Evolutionary conservation across 805 yeast species (phyloP).

Genomic region (Suhomyces tanzawaensis): DNA sequence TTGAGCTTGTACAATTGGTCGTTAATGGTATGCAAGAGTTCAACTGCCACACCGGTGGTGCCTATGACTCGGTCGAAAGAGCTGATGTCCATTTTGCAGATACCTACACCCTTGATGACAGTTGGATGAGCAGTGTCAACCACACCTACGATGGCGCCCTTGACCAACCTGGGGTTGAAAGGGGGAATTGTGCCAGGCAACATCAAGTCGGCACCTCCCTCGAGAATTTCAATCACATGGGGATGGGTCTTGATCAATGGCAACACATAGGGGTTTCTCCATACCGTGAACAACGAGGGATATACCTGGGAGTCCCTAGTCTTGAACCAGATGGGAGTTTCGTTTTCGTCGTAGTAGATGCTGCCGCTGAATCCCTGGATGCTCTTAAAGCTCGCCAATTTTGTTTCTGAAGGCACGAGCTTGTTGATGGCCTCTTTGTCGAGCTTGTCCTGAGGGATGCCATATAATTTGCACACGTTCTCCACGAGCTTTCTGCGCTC

Average conservation of each 20-base stretch:
- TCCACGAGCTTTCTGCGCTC: constrained; percentile 61
- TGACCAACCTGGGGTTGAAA: constrained; percentile 47
- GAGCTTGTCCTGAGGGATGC: constrained; percentile 37
- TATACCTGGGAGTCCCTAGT: constrained; percentile 50
- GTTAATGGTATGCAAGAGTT: constrained; percentile 60
- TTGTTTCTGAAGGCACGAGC: constrained; percentile 52
- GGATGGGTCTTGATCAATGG: constrained; percentile 73
- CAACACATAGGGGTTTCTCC: constrained; percentile 64
- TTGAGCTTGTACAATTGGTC: constrained; percentile 61
- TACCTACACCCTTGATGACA: constrained; percentile 72
- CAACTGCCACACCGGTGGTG: constrained; percentile 74
- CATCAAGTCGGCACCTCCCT: constrained; percentile 80
- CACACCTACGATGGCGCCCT: constrained; percentile 69
- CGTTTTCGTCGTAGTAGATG: constrained; percentile 61
- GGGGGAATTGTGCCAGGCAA: constrained; percentile 67
- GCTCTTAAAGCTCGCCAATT: constrained; percentile 61
- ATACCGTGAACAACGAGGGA: constrained; percentile 73
- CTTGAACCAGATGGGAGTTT: constrained; percentile 72
- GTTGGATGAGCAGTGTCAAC: constrained; percentile 59
- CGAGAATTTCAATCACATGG: constrained; percentile 66
- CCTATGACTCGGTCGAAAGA: constrained; percentile 51
- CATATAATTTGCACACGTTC: constrained; percentile 41
- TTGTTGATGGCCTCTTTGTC: constrained; percentile 40
- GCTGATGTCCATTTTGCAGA: constrained; percentile 49
- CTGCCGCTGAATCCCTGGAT: constrained; percentile 53